Evolutionary conservation across 2,329 filamentous ascomycete species (phyloP), one percentile per base, ranked within the genome.

Genomic region (Verticillium albo-atrum): DNA sequence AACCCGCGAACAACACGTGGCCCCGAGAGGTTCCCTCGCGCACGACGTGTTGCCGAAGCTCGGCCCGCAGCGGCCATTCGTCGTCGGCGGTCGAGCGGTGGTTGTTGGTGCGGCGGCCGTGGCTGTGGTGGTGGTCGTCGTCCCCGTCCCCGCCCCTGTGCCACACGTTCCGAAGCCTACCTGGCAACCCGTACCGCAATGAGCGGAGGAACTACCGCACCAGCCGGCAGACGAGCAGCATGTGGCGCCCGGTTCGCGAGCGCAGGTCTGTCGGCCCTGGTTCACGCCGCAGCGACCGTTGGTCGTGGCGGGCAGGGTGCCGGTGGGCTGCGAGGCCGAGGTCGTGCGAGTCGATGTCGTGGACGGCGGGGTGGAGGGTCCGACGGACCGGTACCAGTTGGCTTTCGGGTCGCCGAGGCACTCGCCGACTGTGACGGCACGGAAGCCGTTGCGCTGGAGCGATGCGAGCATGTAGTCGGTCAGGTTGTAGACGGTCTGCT

Each of bases 371-470:
- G 9, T 15, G 15, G 27, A 20, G 12, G 60, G 25, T 6, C 37
- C 25, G 20, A 74, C 70, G 64, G 58, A 50, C 55, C 80, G 77
- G 68, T 87, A 87, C 84, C 84, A 87, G 66, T 79, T 77, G 53
- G 73, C 76, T 7, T 70, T 65, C 6, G 80, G 71, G 65, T 87
- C 83, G 12, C 77, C 75, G 17, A 87, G 74, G 66, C 84, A 87
- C 60, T 85, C 77, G 1, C 79, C 79, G 20, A 82, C 76, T 3
- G 79, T 79, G 50, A 81, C 79, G 59, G 73, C 75, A 53, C 66
- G 66, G 56, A 72, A 74, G 1, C 78, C 79, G 52, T 75, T 71
- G 12, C 63, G 63, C 50, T 72, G 69, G 30, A 82, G 69, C 32
- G 68, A 71, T n/a, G 65, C 60, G 23, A 77, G 64, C 58, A 77